Evolutionary conservation across 192 early-diverging fungal species (phyloP).

Genomic region (Coemansia sp.): DNA sequence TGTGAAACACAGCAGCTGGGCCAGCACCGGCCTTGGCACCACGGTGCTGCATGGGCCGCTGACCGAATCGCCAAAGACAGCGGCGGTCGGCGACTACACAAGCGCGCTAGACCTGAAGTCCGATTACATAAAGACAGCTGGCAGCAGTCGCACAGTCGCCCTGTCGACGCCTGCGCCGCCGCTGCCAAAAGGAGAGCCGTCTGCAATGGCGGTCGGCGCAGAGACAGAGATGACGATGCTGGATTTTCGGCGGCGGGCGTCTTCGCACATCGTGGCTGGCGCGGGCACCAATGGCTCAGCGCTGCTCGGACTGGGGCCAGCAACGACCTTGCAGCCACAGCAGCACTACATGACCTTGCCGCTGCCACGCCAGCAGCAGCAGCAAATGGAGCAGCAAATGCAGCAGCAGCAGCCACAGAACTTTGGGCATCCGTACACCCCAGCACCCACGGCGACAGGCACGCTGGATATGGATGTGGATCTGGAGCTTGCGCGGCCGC

Average conservation of each 20-base stretch:
- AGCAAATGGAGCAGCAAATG: not conserved
- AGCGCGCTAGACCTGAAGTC: not conserved
- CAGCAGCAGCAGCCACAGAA: not conserved
- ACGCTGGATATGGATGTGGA: conserved; percentile 14
- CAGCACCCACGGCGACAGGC: not conserved
- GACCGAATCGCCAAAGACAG: conserved; percentile 18
- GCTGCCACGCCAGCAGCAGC: not conserved
- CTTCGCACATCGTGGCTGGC: conserved; percentile 31
- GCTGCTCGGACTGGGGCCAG: conserved; percentile 4
- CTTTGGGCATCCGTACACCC: not conserved
- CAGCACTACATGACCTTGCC: not conserved
- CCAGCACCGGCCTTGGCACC: not conserved
- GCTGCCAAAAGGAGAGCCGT: conserved; percentile 3
- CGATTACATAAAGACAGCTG: not conserved
- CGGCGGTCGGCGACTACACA: not conserved
- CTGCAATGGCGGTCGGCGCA: not conserved
- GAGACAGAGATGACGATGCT: conserved; percentile 1
- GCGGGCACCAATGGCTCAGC: not conserved
- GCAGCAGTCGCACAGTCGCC: not conserved
- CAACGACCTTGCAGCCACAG: conserved; percentile 16
- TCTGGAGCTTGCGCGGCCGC: conserved; percentile 47
- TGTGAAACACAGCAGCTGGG: too few species aligned
- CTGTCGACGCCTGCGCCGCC: not conserved
- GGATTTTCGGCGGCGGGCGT: conserved; percentile 27
- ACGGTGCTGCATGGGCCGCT: conserved; percentile 3